Base-by-base conservation (phyloP, 805 yeast species). In the Komagataella kurtzmanii region DNA sequence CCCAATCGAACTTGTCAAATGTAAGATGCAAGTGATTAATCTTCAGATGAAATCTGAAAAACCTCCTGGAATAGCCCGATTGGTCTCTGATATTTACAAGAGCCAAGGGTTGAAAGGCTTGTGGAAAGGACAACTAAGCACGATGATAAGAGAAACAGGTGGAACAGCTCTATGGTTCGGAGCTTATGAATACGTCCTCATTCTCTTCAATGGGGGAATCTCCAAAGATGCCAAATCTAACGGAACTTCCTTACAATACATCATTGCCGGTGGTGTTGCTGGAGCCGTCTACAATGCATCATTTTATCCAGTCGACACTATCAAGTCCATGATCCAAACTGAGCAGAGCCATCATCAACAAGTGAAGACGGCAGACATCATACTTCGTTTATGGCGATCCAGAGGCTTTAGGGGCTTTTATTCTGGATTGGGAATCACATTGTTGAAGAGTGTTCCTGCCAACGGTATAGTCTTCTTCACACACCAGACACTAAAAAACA, bases 91-190 rank as follows among this genome's bases (percentile, higher is more conserved):
- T 3, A 72, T 85, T 0, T 59, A 78, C 17, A 56, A 58, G 17
- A 65, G 70, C 3, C 51, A 57, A 12, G 97, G 97, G 0, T 6
- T 87, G 0, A 46, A 57, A 7, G 97, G 96, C 0, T 72, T 90
- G 54, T 90, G 96, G 96, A 78, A 78, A 55, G 98, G 98, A 1
- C 89, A 89, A 57, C 70, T 81, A 0, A 82, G 93, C 18, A 90
- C 98, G 0, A 67, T 88, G 49, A 56, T 86, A 2, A 75, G 97
- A 59, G 98, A 90, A 63, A 75, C 87, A 44, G 83, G 89, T 24
- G 97, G 97, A 6, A 86, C 96, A 1, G 87, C 95, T 3, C 82
- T 91, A 1, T 90, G 97, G 97, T 90, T 90, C 68, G 91, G 96
- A 0, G 79, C 93, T 17, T 89, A 89, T 64, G 96, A 89, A 62